Evolutionary conservation across 2,329 filamentous ascomycete genomes (phyloP), one percentile per base, ranked within the genome.

Genomic region (Mycosphaerella sp.): DNA sequence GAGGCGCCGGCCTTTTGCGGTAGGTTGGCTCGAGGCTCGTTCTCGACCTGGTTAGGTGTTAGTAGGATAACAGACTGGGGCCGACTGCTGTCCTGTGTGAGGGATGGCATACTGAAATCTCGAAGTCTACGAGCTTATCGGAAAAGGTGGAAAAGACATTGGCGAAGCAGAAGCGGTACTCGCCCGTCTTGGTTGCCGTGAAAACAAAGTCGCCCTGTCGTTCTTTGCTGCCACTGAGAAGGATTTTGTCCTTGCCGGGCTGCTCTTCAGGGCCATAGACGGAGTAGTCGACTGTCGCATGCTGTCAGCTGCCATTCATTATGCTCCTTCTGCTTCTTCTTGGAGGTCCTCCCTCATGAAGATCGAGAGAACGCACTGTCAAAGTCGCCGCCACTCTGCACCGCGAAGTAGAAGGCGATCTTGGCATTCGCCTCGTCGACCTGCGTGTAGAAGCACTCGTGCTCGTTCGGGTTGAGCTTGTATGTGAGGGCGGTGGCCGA

Each of bases 141-240:
- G 90, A 85, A 68, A 95, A 96, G 0, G 91, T 97, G 67, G 87
- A 95, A 87, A 98, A 95, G 68, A 93, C 86, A 67, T 98, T 98
- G 73, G 90, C 87, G 77, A 98, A 98, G 79, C 93, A 98, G 76
- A 98, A 97, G 48, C 84, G 82, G 75, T 97, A 96, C 66, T 97
- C 91, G 59, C 93, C 93, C 6, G 79, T 67, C 46, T 89, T 82
- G 64, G 89, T 88, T 41, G 90, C 93, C 0, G 90, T 95, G 71
- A 98, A 98, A 57, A 98, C 93, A 67, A 95, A 97, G 72, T 98
- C 93, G 48, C 91, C 93, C 73, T 97, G 91, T 59, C 91, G 82
- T 75, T 88, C 93, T 74, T 95, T 97, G 62, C 84, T 78, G 55
- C 90, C 93, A 54, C 90, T 83, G 64, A 97, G 74, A 55, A 98